These are phyloP conservation scores for Fusarium stilboides DNA, from an alignment of 2,329 filamentous ascomycete species.

Conservation along the genomic window DNA sequence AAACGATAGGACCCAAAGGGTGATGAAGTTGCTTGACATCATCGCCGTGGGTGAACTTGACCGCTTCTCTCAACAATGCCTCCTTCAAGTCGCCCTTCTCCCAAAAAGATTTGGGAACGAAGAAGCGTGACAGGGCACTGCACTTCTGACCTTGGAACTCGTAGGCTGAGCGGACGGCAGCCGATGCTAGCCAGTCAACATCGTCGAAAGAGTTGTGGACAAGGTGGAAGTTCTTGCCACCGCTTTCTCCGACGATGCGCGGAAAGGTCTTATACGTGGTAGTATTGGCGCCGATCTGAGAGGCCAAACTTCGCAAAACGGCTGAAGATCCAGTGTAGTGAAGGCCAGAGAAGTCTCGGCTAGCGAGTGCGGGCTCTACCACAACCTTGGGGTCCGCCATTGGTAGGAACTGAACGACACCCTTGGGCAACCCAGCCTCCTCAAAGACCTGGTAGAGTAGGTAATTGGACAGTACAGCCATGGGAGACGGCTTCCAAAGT, in stretches of 20 bases:
- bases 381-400: constrained; percentile 53
- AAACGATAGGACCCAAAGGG: constrained; percentile 12
- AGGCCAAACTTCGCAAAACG: constrained; percentile 53
- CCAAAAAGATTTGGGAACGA: constrained; percentile 20
- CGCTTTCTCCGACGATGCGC: constrained; percentile 64
- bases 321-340: constrained; percentile 56
- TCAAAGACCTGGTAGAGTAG: constrained; percentile 56
- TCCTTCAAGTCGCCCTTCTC: constrained; percentile 14
- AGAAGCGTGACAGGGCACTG: constrained; percentile 17
- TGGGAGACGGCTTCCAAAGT: constrained; percentile 57
- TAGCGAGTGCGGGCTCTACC: constrained; percentile 50
- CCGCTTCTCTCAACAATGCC: constrained; percentile 13
- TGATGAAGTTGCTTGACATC: constrained; percentile 20
- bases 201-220: constrained; percentile 53
- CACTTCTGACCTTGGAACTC: constrained; percentile 25
- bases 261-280: constrained; percentile 55
- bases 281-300: constrained; percentile 49
- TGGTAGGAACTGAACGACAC: constrained; percentile 56
- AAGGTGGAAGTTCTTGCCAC: constrained; percentile 68
- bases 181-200: constrained; percentile 11
- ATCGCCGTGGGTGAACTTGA: constrained; percentile 15
- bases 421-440: constrained; percentile 56
- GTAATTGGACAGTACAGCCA: constrained; percentile 51
- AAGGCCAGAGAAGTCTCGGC: constrained; percentile 55
- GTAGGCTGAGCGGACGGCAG: constrained; percentile 15